phyloP scores from a whole-genome alignment of 352 stramenopile genomes.

The Globisporangium middletonii region DNA sequence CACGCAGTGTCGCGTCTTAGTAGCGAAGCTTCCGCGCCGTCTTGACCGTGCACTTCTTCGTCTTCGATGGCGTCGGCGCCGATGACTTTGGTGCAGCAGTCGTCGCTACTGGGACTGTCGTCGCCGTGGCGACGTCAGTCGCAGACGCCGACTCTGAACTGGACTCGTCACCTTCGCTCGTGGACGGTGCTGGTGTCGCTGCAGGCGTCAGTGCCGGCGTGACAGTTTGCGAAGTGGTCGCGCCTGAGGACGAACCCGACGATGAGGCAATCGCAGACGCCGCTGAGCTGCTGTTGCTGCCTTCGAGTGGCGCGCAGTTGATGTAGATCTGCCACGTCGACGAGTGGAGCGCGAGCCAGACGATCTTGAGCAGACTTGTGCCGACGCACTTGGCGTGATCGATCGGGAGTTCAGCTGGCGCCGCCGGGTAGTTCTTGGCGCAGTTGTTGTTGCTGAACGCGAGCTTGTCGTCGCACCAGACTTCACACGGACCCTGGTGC shows the following conservation, averaged over 20 bases:
- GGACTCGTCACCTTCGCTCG: too few species aligned
- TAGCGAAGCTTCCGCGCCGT: too few species aligned
- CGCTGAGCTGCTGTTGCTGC: background rate
- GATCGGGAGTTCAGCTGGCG: constrained; percentile 31
- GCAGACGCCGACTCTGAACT: too few species aligned
- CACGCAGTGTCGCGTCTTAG: too few species aligned
- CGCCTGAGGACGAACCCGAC: constrained; percentile 1
- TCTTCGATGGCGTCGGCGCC: too few species aligned
- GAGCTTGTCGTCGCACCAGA: constrained; percentile 44
- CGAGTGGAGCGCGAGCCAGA: constrained; percentile 35
- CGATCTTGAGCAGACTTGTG: constrained; percentile 25
- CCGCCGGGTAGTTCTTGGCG: constrained; percentile 24
- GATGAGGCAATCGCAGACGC: background rate
- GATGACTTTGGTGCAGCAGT: too few species aligned
- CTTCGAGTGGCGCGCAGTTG: constrained; percentile 13
- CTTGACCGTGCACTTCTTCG: too few species aligned
- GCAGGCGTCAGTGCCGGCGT: background rate
- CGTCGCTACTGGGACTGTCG: too few species aligned
- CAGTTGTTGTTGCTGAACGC: constrained; percentile 49
- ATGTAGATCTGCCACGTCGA: constrained; percentile 33
- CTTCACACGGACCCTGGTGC: constrained; percentile 39
- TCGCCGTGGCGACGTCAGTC: too few species aligned
- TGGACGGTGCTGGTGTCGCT: background rate
- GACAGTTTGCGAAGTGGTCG: background rate
- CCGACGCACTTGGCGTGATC: constrained; percentile 36